phyloP scores from a whole-genome alignment of 2,329 filamentous ascomycete species.

The Colletotrichum tabaci region DNA sequence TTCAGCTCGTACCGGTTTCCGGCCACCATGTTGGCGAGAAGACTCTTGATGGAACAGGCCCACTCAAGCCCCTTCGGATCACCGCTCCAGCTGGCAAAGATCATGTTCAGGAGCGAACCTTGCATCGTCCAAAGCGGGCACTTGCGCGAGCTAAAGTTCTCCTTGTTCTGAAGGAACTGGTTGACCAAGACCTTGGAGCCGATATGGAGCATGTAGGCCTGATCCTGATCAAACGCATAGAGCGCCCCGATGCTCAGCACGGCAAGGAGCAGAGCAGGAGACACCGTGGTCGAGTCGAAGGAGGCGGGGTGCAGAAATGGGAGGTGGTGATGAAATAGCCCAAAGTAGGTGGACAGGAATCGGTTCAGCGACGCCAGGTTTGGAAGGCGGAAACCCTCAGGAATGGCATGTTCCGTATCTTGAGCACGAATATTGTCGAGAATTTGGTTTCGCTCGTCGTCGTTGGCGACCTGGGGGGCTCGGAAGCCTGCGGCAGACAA shows the following conservation, averaged over 20 bases:
- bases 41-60: constrained; percentile 98
- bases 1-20: constrained; percentile 98
- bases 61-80: constrained; percentile 98
- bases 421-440: constrained; percentile 87
- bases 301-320: constrained; percentile 95
- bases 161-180: constrained; percentile 97
- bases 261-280: constrained; percentile 87
- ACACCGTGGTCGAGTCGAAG: constrained; percentile 84
- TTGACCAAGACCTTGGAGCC: constrained; percentile 98
- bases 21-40: constrained; percentile 98
- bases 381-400: constrained; percentile 91
- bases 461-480: constrained; percentile 85
- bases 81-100: constrained; percentile 99
- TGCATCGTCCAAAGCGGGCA: constrained; percentile 99
- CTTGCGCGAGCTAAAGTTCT: constrained; percentile 98
- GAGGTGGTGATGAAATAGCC: constrained; percentile 95
- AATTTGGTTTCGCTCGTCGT: constrained; percentile 88
- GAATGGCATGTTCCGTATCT: constrained; percentile 86
- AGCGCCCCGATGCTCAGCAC: constrained; percentile 95
- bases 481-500: constrained; percentile 71
- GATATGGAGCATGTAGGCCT: constrained; percentile 97
- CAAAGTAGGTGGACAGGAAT: constrained; percentile 96
- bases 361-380: constrained; percentile 86
- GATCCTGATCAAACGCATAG: constrained; percentile 97
- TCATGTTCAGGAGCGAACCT: constrained; percentile 96